Evolutionary conservation across 192 early-diverging fungal genomes (phyloP), one percentile per base, ranked within the genome.

Genomic region (Funneliformis mosseae): DNA sequence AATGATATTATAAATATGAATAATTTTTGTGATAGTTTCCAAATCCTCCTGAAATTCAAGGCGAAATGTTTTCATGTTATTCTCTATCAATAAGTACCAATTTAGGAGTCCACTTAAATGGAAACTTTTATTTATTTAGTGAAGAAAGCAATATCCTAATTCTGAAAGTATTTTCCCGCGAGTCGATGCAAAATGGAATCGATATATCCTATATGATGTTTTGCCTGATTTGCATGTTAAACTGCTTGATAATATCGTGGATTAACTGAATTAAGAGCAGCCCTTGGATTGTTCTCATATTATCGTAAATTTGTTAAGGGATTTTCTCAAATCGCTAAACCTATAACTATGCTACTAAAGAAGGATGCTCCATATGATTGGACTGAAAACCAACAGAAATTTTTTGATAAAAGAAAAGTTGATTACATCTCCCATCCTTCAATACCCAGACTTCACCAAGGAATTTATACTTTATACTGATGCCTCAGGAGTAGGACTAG

Each of bases 81-180:
- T 79, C 86, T 8, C 78, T 85, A 0, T 43, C 84, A 14, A 82
- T 87, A 11, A 4, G 2, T 6, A 84, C 83, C 2, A 60, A 43
- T 14, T 12, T 86, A 6, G 55, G 59, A 8, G 85, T 87, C 14
- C 82, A 86, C 16, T 33, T 86, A 25, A 85, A 87, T 73, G 84
- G 85, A 3, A 69, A 14, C 1, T 87, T 85, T 76, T 85, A 68
- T 4, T 21, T 86, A 42, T 78, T 78, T 2, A 83, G 79, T 4
- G 80, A 80, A 46, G 74, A 85, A 23, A 80, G 80, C 38, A 66
- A n/a, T 8, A 43, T n/a, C n/a, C n/a, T n/a, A n/a, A n/a, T 85
- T 55, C 23, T 75, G n/a, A 14, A 59, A 38, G 43, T n/a, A n/a
- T n/a, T n/a, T n/a, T n/a, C n/a, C n/a, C n/a, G 46, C 0, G 45